Base-by-base conservation (phyloP, 2,329 filamentous ascomycete genomes). In the Aspergillus fischeri region DNA sequence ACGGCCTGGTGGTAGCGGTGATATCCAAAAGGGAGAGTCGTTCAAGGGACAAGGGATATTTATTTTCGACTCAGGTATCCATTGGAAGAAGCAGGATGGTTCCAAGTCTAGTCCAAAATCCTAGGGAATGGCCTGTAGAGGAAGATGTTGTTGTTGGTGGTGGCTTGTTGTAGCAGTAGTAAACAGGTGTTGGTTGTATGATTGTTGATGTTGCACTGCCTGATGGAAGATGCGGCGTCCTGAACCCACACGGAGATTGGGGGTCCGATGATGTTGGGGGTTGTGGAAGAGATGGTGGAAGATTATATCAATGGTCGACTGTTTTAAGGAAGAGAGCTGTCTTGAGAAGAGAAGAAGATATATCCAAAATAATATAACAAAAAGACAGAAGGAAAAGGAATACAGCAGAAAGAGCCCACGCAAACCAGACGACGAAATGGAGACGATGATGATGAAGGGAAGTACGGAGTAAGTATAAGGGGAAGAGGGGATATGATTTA, bases 41-140 rank as follows among this genome's bases (percentile, higher is more conserved):
- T 47, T 29, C 35, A 52, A 53, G 56, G 52, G 54, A 52, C 50
- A 55, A 56, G 54, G 54, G 44, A 57, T 54, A 56, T 57, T 60
- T 55, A 60, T 48, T 53, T 51, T 47, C 21, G 52, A 27, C 52
- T 63, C 57, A 64, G 49, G 62, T 58, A 65, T 59, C 63, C 63
- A 65, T 65, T 55, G 62, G 63, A 60, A 55, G 59, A 62, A 55
- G 56, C 54, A 54, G 25, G 28, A 53, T 32, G 41, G 49, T 52
- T 45, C 42, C 42, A 45, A 45, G 21, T 45, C 17, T 45, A 45
- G 58, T 56, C 49, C 54, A 58, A 38, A 53, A 53, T 60, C 60
- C 62, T 56, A 54, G 49, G 53, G 58, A 52, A 51, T 62, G 53
- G 35, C 61, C 59, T 56, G 54, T 49, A 42, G 38, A 48, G 21